Evolutionary conservation across 2,329 filamentous ascomycete genomes (phyloP), one percentile per base, ranked within the genome.

Genomic region (Neurospora crassa): DNA sequence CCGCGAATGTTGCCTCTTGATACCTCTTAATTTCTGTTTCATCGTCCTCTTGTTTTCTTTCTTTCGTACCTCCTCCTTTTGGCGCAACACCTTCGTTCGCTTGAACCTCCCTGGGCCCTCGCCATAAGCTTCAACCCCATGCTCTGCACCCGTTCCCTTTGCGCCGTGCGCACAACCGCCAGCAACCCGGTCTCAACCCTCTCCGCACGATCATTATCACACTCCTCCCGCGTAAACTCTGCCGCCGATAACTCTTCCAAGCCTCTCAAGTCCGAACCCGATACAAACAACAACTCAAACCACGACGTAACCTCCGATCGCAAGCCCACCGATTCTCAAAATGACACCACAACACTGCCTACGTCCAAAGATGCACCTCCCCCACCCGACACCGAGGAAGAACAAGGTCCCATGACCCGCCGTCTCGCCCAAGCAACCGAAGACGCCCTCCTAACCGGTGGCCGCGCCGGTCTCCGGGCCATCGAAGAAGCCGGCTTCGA

Each of bases 401-500:
- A 80, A 59, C 77, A 71, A 20, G 85, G 86, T 0, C 79, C 85
- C 34, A 84, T 90, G 85, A 81, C 86, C 10, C 84, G 87, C 45
- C 86, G 87, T 18, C 82, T 91, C 10, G 82, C 87, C 72, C 83
- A 90, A 76, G 88, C 89, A 1, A 90, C 89, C 1, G 89, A 91
- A 75, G 88, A 90, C 70, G 87, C 85, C 1, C 80, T 91, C 0
- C 76, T 88, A 40, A 86, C 84, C 1, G 88, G 87, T 41, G 88
- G 88, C n/a, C 81, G 82, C 71, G 84, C 88, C 14, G 88, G 88
- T n/a, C 83, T 83, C 59, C 86, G 84, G 37, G 87, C 88, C 5
- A 80, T 90, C 29, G 84, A 89, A 75, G 87, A 90, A 72, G 87
- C 88, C 8, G 88, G 88, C 6, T 90, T 91, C 79, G 88, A 87